Evolutionary conservation across 139 green algal species (phyloP), one percentile per base, ranked within the genome.

Genomic region (Klebsormidium nitens): DNA sequence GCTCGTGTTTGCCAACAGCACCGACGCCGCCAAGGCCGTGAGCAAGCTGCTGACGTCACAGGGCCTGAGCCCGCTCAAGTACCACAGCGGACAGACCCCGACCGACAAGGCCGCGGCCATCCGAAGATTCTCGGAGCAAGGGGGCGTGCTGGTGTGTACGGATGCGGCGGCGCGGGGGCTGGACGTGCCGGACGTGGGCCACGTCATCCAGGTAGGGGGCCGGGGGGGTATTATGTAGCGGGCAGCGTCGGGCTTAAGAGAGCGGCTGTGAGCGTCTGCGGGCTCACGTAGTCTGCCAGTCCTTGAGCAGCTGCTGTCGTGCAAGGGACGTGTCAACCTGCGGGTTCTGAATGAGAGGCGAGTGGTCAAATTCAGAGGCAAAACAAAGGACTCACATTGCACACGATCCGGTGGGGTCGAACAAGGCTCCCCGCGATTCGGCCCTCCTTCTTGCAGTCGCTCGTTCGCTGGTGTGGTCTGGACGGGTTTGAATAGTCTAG

Each of bases 111-210:
- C 75, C 36, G 66, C 50, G 59, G 77, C 71, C 8, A 69, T 96
- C 36, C 58, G 55, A n/a, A 14, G 74, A 69, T 77, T 81, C 74
- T 29, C 31, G 23, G 59, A 50, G 19, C 5, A 70, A 19, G 85
- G 78, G 11, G 70, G 64, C 5, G 82, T 96, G 6, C 78, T 98
- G 82, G 91, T 98, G 46, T 92, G 89, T 77, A 97, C 93, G 1
- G 93, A 98, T 67, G 86, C 90, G 4, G 91, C 91, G 26, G 85
- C 93, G 1, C 74, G 93, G 0, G 93, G 93, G 1, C 75, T 98
- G 1, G 93, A 98, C 75, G 85, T 98, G 23, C 84, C 81, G 5
- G 64, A 78, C 36, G 65, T 79, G 14, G 35, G 34, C 6, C 72
- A 79, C 31, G 72, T 79, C 19, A 56, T 79, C 36, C 72, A 79